Evolutionary conservation across 2,329 filamentous ascomycete species (phyloP).

Genomic region (Microsporum audouinii): DNA sequence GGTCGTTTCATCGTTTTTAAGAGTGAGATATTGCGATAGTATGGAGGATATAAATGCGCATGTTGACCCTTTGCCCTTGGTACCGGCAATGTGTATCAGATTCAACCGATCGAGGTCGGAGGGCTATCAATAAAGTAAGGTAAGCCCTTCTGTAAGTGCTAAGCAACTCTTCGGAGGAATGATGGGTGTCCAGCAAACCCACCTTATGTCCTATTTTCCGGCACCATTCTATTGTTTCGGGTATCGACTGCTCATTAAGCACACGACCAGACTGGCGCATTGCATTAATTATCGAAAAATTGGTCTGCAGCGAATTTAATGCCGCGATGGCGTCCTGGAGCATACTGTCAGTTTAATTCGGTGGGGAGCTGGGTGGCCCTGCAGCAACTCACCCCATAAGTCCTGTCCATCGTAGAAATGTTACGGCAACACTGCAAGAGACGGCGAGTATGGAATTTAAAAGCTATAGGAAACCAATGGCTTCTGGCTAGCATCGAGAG

Average conservation of each 20-base stretch:
- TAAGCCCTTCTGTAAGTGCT: not conserved
- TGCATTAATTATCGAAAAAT: slow-evolving; percentile 64
- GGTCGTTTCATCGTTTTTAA: slow-evolving; percentile 18
- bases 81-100: slow-evolving; percentile 76
- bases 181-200: slow-evolving; percentile 18
- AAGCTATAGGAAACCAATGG: not conserved
- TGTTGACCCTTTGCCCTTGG: slow-evolving; percentile 87
- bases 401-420: slow-evolving; percentile 11
- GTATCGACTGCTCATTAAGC: slow-evolving; percentile 64
- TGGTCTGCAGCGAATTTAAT: slow-evolving; percentile 67
- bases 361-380: not conserved
- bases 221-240: slow-evolving; percentile 72
- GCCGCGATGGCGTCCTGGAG: slow-evolving; percentile 56
- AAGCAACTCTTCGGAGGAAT: not conserved
- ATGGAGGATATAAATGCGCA: slow-evolving; percentile 74
- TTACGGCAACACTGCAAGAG: not conserved
- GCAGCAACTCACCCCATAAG: slow-evolving; percentile 8
- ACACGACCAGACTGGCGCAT: slow-evolving; percentile 61
- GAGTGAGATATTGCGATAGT: slow-evolving; percentile 49
- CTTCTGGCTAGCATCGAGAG: not conserved
- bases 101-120: slow-evolving; percentile 50
- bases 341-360: slow-evolving; percentile 11
- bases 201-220: slow-evolving; percentile 63
- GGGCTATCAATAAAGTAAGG: slow-evolving; percentile 34
- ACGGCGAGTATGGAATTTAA: not conserved